These are phyloP conservation scores for Colletotrichum sp. DNA, from an alignment of 2,329 filamentous ascomycete species.

Conservation along the genomic window DNA sequence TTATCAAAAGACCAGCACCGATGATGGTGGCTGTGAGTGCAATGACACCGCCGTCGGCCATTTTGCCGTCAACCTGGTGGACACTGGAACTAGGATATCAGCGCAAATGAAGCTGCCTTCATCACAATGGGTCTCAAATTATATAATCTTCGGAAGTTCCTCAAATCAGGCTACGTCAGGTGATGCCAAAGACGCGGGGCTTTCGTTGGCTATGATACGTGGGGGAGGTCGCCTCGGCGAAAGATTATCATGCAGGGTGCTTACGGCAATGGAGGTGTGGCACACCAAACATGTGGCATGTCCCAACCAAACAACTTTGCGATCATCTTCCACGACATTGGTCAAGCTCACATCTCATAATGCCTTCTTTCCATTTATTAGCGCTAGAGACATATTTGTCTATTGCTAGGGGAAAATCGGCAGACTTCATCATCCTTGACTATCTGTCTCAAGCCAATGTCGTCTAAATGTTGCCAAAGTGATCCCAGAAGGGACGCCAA, in stretches of 20 bases:
- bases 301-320: background rate
- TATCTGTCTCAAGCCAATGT: no score
- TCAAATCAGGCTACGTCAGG: background rate
- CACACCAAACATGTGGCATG: background rate
- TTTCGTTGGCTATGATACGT: background rate
- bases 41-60: background rate
- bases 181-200: background rate
- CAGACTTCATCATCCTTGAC: no score
- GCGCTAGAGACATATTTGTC: background rate
- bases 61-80: background rate
- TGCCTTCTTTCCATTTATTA: background rate
- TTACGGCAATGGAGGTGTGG: background rate
- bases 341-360: background rate
- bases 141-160: background rate
- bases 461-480: no score
- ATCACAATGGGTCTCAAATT: background rate
- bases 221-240: background rate
- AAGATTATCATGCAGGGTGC: background rate
- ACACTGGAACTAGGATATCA: background rate
- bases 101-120: background rate
- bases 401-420: no score
- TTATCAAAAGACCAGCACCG: background rate
- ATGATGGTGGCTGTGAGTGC: background rate
- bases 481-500: no score
- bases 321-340: background rate